A percentile compares a stretch with the other conserved stretches of the same genome.
Evolutionary conservation across 192 early-diverging fungal genomes (phyloP).

Genomic region (Geosiphon pyriformis): DNA sequence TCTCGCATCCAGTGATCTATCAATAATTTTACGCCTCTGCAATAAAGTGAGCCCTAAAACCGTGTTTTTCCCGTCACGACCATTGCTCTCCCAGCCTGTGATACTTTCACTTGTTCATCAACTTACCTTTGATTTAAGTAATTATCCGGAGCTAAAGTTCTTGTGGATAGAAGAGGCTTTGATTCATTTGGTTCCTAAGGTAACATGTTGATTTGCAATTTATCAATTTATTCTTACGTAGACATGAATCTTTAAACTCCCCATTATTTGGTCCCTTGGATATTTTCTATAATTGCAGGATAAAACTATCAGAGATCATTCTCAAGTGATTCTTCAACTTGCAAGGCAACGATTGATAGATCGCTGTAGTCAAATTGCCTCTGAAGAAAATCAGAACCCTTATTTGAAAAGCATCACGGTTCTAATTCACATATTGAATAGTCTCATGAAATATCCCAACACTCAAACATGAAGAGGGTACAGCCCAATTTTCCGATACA

Average conservation of each 20-base stretch:
- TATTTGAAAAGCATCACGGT: slow-evolving; percentile 14
- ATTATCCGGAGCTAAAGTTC: slow-evolving; percentile 12
- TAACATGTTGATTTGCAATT: slow-evolving; percentile 28
- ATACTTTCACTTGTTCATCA: slow-evolving; percentile 40
- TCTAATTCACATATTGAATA: slow-evolving; percentile 16
- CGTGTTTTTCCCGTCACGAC: slow-evolving; percentile 30
- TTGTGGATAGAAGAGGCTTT: slow-evolving; percentile 23
- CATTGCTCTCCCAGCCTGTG: slow-evolving; percentile 37
- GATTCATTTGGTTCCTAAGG: slow-evolving; percentile 29
- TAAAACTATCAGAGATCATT: slow-evolving; percentile 29
- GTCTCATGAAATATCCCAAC: too few species aligned
- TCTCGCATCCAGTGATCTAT: slow-evolving; percentile 34
- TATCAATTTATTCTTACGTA: slow-evolving; percentile 25
- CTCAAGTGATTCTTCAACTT: slow-evolving; percentile 28
- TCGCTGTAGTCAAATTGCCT: slow-evolving; percentile 15
- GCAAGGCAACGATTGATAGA: slow-evolving; percentile 32
- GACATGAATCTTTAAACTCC: neutral
- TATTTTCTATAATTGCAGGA: slow-evolving; percentile 21
- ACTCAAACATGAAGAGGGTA: too few species aligned
- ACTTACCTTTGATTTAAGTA: slow-evolving; percentile 28
- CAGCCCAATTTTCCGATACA: too few species aligned
- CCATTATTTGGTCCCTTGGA: too few species aligned
- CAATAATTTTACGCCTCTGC: slow-evolving; percentile 31
- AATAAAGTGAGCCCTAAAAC: slow-evolving; percentile 32
- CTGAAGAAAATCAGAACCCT: slow-evolving; percentile 11